phyloP scores from a whole-genome alignment of 139 green algal genomes.

The Chlamydomonas eustigma region DNA sequence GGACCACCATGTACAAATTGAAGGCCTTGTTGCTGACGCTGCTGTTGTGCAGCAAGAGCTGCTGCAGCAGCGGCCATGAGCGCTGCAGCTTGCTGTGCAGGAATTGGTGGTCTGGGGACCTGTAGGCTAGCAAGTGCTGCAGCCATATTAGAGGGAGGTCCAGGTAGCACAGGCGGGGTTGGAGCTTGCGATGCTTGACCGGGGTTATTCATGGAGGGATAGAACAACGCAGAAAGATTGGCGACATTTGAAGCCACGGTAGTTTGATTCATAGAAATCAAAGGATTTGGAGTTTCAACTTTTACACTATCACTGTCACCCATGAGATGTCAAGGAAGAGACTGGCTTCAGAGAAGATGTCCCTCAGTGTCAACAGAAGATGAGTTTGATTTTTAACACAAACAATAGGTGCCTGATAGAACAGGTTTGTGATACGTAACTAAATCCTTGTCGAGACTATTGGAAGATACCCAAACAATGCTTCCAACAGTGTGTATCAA shows the following conservation, averaged over 20 bases:
- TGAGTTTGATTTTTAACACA: too few relatives aligned
- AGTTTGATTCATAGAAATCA: neutral
- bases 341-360: too few relatives aligned
- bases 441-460: too few relatives aligned
- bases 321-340: too few relatives aligned
- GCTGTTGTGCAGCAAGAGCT: neutral
- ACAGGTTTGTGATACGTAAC: too few relatives aligned
- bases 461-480: too few relatives aligned
- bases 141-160: neutral
- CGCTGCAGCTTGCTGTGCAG: neutral
- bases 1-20: neutral
- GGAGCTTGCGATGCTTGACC: neutral
- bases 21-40: neutral
- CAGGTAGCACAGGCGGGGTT: neutral
- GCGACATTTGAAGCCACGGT: neutral
- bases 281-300: neutral
- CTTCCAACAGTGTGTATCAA: too few relatives aligned
- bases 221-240: neutral
- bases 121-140: neutral
- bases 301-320: neutral
- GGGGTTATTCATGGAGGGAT: neutral
- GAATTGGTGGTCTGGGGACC: neutral
- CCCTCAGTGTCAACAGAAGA: too few relatives aligned
- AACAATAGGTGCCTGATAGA: too few relatives aligned
- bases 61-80: slow-evolving; percentile 10